phyloP scores from a whole-genome alignment of 2,329 filamentous ascomycete genomes.

The Aspergillus chevalieri region DNA sequence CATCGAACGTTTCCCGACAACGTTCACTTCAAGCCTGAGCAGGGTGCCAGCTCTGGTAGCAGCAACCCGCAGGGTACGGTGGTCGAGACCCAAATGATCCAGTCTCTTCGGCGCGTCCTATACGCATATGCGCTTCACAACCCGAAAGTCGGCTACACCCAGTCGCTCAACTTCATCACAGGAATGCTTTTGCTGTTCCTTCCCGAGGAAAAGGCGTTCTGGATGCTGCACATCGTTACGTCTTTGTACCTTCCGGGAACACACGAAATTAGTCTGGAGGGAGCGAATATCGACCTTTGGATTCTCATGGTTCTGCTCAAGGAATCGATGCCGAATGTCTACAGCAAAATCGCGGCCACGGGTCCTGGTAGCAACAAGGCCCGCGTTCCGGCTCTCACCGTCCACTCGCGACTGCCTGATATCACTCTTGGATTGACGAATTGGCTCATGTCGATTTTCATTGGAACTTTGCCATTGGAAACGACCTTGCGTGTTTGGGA shows the following conservation, averaged over 20 bases:
- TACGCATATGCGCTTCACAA: slow-evolving; percentile 89
- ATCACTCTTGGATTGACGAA: slow-evolving; percentile 89
- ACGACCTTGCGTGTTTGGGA: slow-evolving; percentile 92
- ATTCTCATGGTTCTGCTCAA: slow-evolving; percentile 84
- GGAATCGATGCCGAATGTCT: slow-evolving; percentile 75
- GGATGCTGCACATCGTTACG: slow-evolving; percentile 89
- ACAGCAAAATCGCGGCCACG: slow-evolving; percentile 78
- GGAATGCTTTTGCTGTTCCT: slow-evolving; percentile 85
- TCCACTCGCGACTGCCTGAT: slow-evolving; percentile 62
- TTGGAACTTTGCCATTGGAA: slow-evolving; percentile 86
- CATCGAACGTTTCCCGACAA: slow-evolving; percentile 95
- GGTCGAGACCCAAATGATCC: slow-evolving; percentile 70
- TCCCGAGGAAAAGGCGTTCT: slow-evolving; percentile 85
- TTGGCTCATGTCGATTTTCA: slow-evolving; percentile 98
- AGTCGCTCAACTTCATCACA: slow-evolving; percentile 90
- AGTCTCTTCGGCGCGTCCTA: slow-evolving; percentile 74
- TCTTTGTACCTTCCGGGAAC: slow-evolving; percentile 82
- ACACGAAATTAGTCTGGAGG: slow-evolving; percentile 83
- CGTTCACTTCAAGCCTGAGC: slow-evolving; percentile 71
- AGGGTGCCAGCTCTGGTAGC: slow-evolving; percentile 22
- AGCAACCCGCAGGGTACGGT: slow-evolving; percentile 33
- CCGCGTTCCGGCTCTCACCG: slow-evolving; percentile 38
- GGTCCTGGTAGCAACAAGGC: slow-evolving; percentile 37
- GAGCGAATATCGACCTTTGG: slow-evolving; percentile 87
- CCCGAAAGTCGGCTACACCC: slow-evolving; percentile 87